Evolutionary conservation across 1,139 yeast species (phyloP).

Genomic region (Meyerozyma sp.): DNA sequence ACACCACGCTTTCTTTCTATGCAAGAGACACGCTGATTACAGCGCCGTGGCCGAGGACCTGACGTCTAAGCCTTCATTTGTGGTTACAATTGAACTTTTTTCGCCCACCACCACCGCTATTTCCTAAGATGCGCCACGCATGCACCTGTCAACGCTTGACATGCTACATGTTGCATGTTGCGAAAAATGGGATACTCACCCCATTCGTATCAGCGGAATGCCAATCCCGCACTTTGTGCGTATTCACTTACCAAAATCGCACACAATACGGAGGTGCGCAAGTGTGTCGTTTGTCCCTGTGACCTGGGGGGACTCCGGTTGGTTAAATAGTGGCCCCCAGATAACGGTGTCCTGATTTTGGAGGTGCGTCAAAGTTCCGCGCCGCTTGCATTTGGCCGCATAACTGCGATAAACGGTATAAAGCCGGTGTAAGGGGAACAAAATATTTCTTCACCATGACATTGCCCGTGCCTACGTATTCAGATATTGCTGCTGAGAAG

Average conservation of each 20-base stretch:
- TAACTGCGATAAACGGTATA: not conserved
- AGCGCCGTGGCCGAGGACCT: too few species aligned
- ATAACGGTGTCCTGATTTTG: not conserved
- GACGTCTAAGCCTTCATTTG: not conserved
- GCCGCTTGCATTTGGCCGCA: not conserved
- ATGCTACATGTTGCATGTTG: not conserved
- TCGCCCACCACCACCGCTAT: not conserved
- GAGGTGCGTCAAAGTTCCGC: not conserved
- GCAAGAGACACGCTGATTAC: too few species aligned
- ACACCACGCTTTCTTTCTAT: not conserved
- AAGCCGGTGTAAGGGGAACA: not conserved
- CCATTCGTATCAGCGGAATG: not conserved
- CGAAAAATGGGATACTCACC: not conserved
- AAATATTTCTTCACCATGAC: not conserved
- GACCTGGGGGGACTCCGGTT: not conserved
- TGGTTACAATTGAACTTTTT: not conserved
- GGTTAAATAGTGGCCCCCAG: not conserved
- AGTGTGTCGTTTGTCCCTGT: not conserved
- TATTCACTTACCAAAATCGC: not conserved
- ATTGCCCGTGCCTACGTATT: not conserved
- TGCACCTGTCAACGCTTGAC: not conserved
- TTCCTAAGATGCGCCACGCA: not conserved
- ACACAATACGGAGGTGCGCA: not conserved
- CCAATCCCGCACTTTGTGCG: not conserved
- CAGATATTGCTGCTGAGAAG: constrained; percentile 32